Conservation (phyloP, 2,329 filamentous ascomycete genomes). For the Colletotrichum paranaense region DNA sequence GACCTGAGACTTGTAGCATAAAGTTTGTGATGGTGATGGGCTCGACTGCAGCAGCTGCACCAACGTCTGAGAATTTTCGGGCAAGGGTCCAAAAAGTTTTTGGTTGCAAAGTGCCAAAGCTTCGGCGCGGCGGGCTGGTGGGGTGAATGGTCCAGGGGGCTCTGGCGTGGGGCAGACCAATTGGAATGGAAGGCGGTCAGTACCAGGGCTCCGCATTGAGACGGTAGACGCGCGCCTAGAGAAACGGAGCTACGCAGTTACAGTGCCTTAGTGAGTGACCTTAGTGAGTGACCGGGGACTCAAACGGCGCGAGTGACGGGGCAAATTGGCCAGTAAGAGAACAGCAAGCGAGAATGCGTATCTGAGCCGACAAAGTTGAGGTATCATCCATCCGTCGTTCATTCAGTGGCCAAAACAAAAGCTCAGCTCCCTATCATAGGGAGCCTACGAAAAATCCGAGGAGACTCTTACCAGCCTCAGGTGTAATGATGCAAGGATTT, state of each 20-base stretch:
- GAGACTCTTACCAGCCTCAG: too few relatives aligned
- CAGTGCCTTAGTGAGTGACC: too few relatives aligned
- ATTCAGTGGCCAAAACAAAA: too few relatives aligned
- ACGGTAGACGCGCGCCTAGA: constrained; percentile 35
- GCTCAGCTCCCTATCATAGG: too few relatives aligned
- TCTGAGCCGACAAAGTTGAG: too few relatives aligned
- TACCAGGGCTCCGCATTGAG: background rate
- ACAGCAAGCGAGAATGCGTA: background rate
- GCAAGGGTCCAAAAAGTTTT: background rate
- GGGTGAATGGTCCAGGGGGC: constrained; percentile 16
- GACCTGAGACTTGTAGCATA: constrained; percentile 10
- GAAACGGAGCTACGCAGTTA: constrained; percentile 15
- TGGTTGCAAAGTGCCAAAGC: constrained; percentile 19
- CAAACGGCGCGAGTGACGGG: background rate
- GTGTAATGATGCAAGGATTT: too few relatives aligned
- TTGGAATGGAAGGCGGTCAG: constrained; percentile 9
- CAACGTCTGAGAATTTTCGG: constrained; percentile 32
- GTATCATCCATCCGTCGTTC: too few relatives aligned
- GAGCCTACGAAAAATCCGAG: too few relatives aligned
- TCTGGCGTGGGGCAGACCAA: constrained; percentile 6
- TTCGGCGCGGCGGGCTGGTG: constrained; percentile 22
- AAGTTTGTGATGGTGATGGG: constrained; percentile 1
- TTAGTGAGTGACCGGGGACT: background rate
- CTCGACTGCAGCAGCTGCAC: constrained; percentile 7
- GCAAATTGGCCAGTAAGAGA: background rate